These are phyloP conservation scores for Colletotrichum nymphaeae DNA, from an alignment of 2,329 filamentous ascomycete genomes.

Conservation along the genomic window DNA sequence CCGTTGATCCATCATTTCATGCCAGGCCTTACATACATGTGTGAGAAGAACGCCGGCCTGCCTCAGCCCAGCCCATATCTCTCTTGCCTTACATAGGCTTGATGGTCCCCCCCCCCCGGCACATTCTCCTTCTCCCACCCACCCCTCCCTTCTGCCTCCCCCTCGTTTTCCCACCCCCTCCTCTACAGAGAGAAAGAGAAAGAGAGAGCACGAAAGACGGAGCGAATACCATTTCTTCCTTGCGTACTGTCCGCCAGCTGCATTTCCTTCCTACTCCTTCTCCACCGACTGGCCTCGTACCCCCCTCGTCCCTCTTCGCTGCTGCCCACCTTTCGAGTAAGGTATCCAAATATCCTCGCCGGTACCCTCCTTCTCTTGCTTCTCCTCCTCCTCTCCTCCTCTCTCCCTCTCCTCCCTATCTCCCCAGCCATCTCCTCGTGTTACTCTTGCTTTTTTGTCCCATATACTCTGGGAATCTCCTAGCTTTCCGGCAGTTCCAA, in stretches of 20 bases:
- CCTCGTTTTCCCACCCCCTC: constrained; percentile 24
- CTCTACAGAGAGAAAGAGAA: constrained; percentile 1
- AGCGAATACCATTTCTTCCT: constrained; percentile 1
- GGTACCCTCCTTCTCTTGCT: constrained; percentile 18
- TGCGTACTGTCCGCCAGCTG: constrained; percentile 49
- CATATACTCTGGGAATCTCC: constrained; percentile 9
- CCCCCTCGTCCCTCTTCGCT: constrained; percentile 47
- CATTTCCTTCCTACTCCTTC: constrained; percentile 57
- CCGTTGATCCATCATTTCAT: constrained; percentile 12
- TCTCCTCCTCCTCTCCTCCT: constrained; percentile 38
- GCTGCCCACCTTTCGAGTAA: constrained; percentile 35
- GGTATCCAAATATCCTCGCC: constrained; percentile 35
- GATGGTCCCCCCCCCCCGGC: not conserved
- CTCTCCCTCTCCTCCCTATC: constrained; percentile 35
- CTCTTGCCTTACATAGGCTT: constrained; percentile 9
- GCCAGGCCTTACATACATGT: constrained; percentile 12
- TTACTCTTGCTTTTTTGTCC: constrained; percentile 21
- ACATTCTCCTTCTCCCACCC: constrained; percentile 25
- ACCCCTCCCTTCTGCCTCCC: constrained; percentile 10
- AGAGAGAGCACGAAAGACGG: not conserved
- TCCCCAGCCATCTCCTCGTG: constrained; percentile 39
- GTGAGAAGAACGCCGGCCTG: constrained; percentile 20
- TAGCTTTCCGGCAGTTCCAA: constrained; percentile 51
- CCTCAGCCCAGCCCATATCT: constrained; percentile 28
- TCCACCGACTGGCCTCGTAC: constrained; percentile 54